Evolutionary conservation across 2,329 filamentous ascomycete genomes (phyloP), one percentile per base, ranked within the genome.

Genomic region (Penicillium nordicum): DNA sequence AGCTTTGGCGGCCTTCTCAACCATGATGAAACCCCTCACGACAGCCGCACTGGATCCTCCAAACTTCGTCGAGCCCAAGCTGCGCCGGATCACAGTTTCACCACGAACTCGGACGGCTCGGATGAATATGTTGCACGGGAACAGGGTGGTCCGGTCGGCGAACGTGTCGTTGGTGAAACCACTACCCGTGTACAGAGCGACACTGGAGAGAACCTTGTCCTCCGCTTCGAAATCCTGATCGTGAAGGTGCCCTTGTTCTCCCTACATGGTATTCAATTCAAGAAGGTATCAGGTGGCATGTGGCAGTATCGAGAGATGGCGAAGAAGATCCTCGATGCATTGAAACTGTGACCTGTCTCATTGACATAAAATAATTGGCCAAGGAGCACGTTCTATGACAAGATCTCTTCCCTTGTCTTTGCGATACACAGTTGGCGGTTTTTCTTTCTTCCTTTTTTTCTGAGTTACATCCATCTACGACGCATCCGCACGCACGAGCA

Each of bases 271-370:
- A 92, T 99, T 59, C 94, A 97, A 73, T 99, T 99, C 80, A 99
- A 99, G 82, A 92, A 94, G 71, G 88, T 97, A 64, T 85, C 90
- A 55, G 93, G 94, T 36, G 93, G 95, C 57, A 97, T 94, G 57
- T 97, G 93, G 92, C 92, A 97, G 74, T 99, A 96, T 78, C 96
- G 97, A 80, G 93, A 90, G 69, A 95, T 97, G 92, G 94, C 94
- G 36, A 92, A 96, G 75, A 92, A 92, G 67, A 97, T 99, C 67
- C 79, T 99, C 65, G 86, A 88, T 69, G 92, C 94, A 72, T 78
- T 99, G 64, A 86, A 87, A 70, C 82, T 97, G 61, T 96, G 77
- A 79, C 25, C 42, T 34, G 32, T 55, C 32, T 38, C 48, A 54
- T 50, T 46, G 42, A 27, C 44, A 46, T 47, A 44, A 34, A 60